Base-by-base conservation (phyloP, 2,329 filamentous ascomycete species). In the Ophiostoma angusticollis region DNA sequence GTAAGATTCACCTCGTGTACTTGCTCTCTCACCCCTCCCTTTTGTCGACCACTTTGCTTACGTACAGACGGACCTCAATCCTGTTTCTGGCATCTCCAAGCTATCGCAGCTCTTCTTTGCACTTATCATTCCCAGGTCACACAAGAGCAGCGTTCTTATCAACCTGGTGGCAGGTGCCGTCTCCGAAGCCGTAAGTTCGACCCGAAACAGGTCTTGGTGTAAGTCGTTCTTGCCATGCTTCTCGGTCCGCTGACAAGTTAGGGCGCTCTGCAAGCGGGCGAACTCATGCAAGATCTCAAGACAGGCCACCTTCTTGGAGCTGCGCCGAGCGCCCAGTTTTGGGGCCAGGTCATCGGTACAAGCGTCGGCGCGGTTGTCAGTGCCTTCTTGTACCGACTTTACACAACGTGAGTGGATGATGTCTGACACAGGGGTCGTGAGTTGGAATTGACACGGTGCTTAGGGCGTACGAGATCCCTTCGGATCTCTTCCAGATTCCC, bases 281-380 rank as follows among this genome's bases (percentile, higher is more conserved):
- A 98, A 58, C 74, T 98, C 40, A 84, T 98, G 72, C 91, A 98
- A 56, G 91, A 98, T 55, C 71, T 98, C 22, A 98, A 98, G 58
- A 95, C 91, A 0, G 91, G 91, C 0, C 87, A 98, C 58, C 64
- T 98, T 0, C 71, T 98, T 1, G 87, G 89, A 9, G 91, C 91
- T 1, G 83, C 85, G 4, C 91, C 91, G 0, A 91, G 83, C 50
- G 91, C 91, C 0, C 91, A 98, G 53, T 98, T 98, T 56, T 95
- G 84, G 70, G 91, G 91, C 1, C 91, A 98, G 55, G 74, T 96
- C 16, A 87, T 98, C 38, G 91, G 91, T 5, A 84, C 81, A 25
- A 80, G 84, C 0, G 77, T 84, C 2, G 91, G 91, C 2, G 87
- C 91, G 1, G 69, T 96, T 9, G 71, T 93, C 6, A 89, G 82